These are phyloP conservation scores for Ulmus americana DNA, from an alignment of 331 rosid genomes.

Conservation along the genomic window DNA sequence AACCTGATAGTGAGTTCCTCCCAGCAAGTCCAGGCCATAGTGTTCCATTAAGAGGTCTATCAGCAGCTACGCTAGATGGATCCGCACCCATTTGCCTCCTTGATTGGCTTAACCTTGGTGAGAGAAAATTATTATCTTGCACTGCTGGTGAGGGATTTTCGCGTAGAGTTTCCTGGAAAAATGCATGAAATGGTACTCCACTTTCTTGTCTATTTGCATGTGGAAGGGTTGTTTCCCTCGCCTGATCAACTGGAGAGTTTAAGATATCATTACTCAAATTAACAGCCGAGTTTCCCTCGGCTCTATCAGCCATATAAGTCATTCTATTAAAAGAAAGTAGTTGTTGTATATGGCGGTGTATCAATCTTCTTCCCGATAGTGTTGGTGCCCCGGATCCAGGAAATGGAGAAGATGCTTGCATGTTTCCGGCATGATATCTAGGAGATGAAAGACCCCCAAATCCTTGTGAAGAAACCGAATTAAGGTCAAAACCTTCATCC, in stretches of 20 bases:
- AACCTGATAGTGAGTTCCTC: constrained; percentile 35
- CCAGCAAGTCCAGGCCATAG: constrained; percentile 49
- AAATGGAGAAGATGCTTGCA: constrained; percentile 46
- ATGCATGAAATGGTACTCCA: constrained; percentile 44
- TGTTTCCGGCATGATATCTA: constrained; percentile 43
- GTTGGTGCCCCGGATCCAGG: constrained; percentile 77
- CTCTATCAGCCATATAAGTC: constrained; percentile 37
- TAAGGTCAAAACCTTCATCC: constrained; percentile 62
- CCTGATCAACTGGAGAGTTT: constrained; percentile 44
- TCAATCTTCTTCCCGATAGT: constrained; percentile 59
- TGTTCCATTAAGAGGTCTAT: constrained; percentile 29
- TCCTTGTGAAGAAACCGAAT: constrained; percentile 59
- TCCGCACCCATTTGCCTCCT: constrained; percentile 43
- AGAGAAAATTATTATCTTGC: constrained; percentile 35
- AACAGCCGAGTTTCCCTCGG: constrained; percentile 37
- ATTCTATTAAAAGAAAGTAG: constrained; percentile 42
- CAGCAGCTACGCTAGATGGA: constrained; percentile 27
- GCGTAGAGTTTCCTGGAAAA: constrained; percentile 54
- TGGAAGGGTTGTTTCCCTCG: constrained; percentile 37
- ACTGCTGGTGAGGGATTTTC: constrained; percentile 40
- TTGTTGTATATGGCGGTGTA: constrained; percentile 70
- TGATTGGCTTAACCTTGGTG: constrained; percentile 37
- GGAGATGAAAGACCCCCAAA: constrained; percentile 49
- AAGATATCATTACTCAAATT: constrained; percentile 27
- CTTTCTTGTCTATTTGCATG: constrained; percentile 36